Evolutionary conservation across 2,329 filamentous ascomycete genomes (phyloP), one percentile per base, ranked within the genome.

Genomic region (Phialemoniopsis sp.): DNA sequence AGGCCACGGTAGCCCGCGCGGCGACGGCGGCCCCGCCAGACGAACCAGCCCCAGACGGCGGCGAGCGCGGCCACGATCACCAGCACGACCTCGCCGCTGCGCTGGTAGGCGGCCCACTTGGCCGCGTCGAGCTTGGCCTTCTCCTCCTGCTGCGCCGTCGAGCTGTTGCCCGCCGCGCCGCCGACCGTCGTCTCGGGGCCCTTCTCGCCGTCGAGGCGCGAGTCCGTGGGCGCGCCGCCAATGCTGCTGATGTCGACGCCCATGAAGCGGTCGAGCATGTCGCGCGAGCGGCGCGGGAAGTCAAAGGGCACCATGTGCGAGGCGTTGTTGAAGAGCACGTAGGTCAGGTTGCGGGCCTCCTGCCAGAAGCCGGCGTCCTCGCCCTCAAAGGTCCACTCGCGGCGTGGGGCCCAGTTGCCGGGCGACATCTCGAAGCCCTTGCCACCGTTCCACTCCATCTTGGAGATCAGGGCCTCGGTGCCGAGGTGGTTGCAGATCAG

Each of bases 261-360:
- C 76, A 97, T 89, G 66, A 98, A 95, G 31, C 93, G 86, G 63
- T 98, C 91, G 13, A 98, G 80, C 93, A 98, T 98, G 60, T 97
- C 93, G 45, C 91, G 80, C 15, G 83, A 86, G 44, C 89, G 84
- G 35, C 89, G 82, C 2, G 91, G 84, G 52, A 86, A 87, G 62
- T 98, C 91, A 56, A 93, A 97, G 1, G 93, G 94, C 2, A 98
- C 93, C 93, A 98, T 98, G 63, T 98, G 93, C 36, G 87, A 95
- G 13, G 89, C 82, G 61, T 98, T 95, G 70, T 95, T 88, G 66
- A 97, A 95, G 31, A 94, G 73, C 26, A 98, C 83, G 57, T 98
- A 98, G 1, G 93, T 96, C 45, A 98, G 67, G 64, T 98, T 98
- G 48, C 94, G 82, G 2, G 93, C 91, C 59, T 89, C 80, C 63